phyloP scores from a whole-genome alignment of 495 filamentous ascomycete species.

The Bryoglossum gracile region DNA sequence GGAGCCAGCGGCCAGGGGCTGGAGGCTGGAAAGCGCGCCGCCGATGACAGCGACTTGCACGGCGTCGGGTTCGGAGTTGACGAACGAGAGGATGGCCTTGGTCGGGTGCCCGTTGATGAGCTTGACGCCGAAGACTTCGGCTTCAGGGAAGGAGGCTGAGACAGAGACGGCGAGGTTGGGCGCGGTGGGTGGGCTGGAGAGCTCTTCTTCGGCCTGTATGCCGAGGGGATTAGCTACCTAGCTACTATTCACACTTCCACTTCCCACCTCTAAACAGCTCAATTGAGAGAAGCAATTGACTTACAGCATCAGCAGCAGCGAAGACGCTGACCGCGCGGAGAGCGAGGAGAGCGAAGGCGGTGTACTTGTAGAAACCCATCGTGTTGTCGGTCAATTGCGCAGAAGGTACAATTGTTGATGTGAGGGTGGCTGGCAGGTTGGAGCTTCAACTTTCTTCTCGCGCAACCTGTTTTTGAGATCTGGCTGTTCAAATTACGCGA shows the following conservation, averaged over 20 bases:
- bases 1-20: conserved; percentile 39
- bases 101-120: conserved; percentile 90
- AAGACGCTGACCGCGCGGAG: conserved; percentile 59
- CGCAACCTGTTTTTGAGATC: not conserved
- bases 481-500: conserved; percentile 1
- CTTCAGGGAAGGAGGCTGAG: conserved; percentile 71
- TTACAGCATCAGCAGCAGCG: conserved; percentile 50
- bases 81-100: conserved; percentile 68
- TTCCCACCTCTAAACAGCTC: conserved; percentile 23
- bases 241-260: too few relatives aligned
- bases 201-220: conserved; percentile 24
- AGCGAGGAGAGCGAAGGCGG: conserved; percentile 62
- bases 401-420: not conserved
- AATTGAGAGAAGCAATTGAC: conserved; percentile 28
- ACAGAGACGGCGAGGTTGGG: conserved; percentile 66
- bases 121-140: conserved; percentile 92
- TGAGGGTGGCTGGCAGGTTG: conserved; percentile 1
- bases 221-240: conserved; percentile 17
- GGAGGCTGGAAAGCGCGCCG: conserved; percentile 60
- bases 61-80: conserved; percentile 74
- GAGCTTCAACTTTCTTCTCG: not conserved
- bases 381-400: conserved; percentile 35
- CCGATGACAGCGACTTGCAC: conserved; percentile 71
- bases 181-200: conserved; percentile 38
- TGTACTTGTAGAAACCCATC: conserved; percentile 69